Conservation (phyloP, 176 grass and related monocot genomes). For the Aegilops tauschii region DNA sequence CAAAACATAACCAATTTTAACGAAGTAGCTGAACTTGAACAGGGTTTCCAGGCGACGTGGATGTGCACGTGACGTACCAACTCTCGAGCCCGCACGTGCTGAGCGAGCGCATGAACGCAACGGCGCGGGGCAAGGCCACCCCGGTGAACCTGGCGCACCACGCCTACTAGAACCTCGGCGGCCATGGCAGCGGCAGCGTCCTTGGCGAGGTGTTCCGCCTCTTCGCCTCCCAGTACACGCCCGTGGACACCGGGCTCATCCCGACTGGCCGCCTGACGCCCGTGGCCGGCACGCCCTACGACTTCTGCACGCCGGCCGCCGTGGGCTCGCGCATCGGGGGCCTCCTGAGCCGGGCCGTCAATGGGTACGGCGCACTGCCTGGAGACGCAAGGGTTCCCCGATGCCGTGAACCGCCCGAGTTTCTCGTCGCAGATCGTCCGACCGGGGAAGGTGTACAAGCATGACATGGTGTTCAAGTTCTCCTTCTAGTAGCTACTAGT, state of each 20-base stretch:
- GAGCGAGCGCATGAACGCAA: neutral
- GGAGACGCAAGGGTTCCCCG: conserved; percentile 87
- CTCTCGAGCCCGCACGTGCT: conserved; percentile 35
- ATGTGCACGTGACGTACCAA: conserved; percentile 71
- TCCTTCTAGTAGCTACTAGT: conserved; percentile 24
- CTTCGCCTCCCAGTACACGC: conserved; percentile 51
- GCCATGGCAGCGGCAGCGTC: conserved; percentile 49
- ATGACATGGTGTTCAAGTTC: conserved; percentile 76
- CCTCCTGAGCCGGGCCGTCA: conserved; percentile 12
- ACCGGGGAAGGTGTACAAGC: conserved; percentile 54
- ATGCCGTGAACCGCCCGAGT: conserved; percentile 69
- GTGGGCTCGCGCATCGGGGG: conserved; percentile 51
- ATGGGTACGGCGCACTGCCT: conserved; percentile 66
- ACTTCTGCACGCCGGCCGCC: conserved; percentile 43
- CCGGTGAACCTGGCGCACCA: conserved; percentile 79
- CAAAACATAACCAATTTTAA: too few relatives aligned
- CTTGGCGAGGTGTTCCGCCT: conserved; percentile 51
- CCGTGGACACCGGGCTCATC: conserved; percentile 47
- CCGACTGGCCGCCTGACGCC: conserved; percentile 41
- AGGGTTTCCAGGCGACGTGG: conserved; percentile 76
- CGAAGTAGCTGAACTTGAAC: neutral
- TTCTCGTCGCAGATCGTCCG: conserved; percentile 72
- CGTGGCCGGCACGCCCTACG: conserved; percentile 66
- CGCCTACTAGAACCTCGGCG: conserved; percentile 76
- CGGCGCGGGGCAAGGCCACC: neutral